A percentile compares a stretch with the other conserved stretches of the same genome.
Evolutionary conservation across 495 filamentous ascomycete species (phyloP).

Genomic region (Elasticomyces elasticus): DNA sequence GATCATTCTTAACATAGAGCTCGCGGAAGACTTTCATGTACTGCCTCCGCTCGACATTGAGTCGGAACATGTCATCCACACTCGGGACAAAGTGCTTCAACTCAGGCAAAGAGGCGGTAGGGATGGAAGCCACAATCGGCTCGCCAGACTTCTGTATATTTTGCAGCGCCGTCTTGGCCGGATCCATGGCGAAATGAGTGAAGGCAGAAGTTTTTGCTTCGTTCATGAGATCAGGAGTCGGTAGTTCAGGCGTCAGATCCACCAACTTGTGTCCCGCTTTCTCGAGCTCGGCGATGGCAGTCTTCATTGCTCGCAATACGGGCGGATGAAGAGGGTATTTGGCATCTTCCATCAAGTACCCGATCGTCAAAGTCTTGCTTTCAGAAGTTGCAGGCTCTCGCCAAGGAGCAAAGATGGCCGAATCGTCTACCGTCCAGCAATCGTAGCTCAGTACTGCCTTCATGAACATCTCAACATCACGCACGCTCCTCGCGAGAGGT

Average conservation of each 20-base stretch:
- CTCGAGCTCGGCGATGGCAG: conserved; percentile 19
- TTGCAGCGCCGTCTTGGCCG: conserved; percentile 20
- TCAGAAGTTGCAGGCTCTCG: neutral
- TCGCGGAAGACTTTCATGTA: conserved; percentile 27
- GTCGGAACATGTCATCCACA: conserved; percentile 25
- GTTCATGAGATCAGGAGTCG: conserved; percentile 5
- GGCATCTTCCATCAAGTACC: conserved; percentile 22
- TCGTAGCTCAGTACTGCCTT: conserved; percentile 3
- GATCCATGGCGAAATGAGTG: conserved; percentile 27
- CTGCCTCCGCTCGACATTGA: conserved; percentile 26
- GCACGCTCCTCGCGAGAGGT: conserved; percentile 10
- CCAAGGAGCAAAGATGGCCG: conserved; percentile 14
- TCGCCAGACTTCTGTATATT: conserved; percentile 24
- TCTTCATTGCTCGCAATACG: conserved; percentile 22
- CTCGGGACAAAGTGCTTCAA: conserved; percentile 22
- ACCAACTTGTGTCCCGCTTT: conserved; percentile 21
- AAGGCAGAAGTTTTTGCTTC: conserved; percentile 17
- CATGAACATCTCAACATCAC: conserved; percentile 17
- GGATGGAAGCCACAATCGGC: conserved; percentile 25
- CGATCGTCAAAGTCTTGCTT: conserved; percentile 12
- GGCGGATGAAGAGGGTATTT: conserved; percentile 29
- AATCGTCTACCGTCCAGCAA: conserved; percentile 12
- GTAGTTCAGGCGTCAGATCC: conserved; percentile 14
- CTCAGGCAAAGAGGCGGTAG: conserved; percentile 12
- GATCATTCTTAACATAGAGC: conserved; percentile 28